Conservation (phyloP, 495 filamentous ascomycete genomes). For the Penicilliopsis zonata region DNA sequence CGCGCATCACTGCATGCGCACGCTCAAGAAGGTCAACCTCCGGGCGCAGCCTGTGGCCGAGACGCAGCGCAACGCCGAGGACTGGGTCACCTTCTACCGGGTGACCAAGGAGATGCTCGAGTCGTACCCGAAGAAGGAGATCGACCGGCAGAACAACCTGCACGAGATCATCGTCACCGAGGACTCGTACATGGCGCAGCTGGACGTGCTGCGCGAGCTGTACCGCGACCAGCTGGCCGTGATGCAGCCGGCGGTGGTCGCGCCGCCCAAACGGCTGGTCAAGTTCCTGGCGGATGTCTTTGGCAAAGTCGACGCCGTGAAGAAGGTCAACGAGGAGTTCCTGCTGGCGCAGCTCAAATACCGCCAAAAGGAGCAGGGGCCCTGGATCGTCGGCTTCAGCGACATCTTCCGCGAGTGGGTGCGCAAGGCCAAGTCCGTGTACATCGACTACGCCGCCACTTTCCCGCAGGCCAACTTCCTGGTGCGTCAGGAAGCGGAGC, state of each 20-base stretch:
- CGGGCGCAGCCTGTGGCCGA: conserved; percentile 56
- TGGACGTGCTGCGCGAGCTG: conserved; percentile 70
- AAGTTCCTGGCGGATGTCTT: conserved; percentile 81
- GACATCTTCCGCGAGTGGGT: conserved; percentile 99
- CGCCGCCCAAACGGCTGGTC: conserved; percentile 53
- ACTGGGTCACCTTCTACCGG: conserved; percentile 89
- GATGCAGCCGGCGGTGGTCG: conserved; percentile 71
- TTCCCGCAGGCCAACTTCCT: conserved; percentile 77
- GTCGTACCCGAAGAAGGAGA: conserved; percentile 65
- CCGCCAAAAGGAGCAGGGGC: conserved; percentile 91
- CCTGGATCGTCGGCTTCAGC: conserved; percentile 87
- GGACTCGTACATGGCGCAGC: conserved; percentile 76
- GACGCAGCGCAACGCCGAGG: conserved; percentile 55
- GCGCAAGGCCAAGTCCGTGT: conserved; percentile 76
- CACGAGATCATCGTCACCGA: conserved; percentile 96
- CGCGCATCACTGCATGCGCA: conserved; percentile 85
- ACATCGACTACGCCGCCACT: conserved; percentile 83
- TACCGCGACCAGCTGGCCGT: conserved; percentile 73
- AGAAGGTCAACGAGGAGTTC: conserved; percentile 85
- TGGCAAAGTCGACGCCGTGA: conserved; percentile 78
- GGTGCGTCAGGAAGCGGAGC: conserved; percentile 71
- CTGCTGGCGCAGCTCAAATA: conserved; percentile 95
- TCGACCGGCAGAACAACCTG: conserved; percentile 85
- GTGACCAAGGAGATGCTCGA: conserved; percentile 65
- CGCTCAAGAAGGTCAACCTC: conserved; percentile 86